Evolutionary conservation across 345 rosid species (phyloP).

Genomic region (Dovyalis caffra): DNA sequence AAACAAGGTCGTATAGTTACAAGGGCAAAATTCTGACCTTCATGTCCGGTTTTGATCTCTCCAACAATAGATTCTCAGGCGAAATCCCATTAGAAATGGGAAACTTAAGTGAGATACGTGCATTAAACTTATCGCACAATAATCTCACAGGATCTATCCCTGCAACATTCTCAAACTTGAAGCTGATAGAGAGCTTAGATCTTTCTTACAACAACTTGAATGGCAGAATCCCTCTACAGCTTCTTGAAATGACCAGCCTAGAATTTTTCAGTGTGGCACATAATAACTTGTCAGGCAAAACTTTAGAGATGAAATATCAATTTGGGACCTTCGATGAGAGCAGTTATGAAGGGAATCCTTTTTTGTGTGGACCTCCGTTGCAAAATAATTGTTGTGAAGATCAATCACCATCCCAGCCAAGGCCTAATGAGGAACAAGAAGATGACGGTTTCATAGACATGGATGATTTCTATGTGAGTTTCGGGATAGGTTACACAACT

Average conservation of each 20-base stretch:
- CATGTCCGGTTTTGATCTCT: background rate
- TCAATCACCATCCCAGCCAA: background rate
- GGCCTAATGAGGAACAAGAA: background rate
- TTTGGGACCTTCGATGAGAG: constrained; percentile 24
- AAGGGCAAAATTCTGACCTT: background rate
- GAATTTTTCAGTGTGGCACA: constrained; percentile 25
- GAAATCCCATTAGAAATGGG: background rate
- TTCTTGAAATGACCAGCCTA: constrained; percentile 10
- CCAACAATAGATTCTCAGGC: background rate
- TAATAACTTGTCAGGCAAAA: constrained; percentile 27
- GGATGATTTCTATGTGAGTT: constrained; percentile 1
- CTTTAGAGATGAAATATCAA: constrained; percentile 2
- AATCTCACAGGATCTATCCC: constrained; percentile 24
- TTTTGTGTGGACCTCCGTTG: constrained; percentile 31
- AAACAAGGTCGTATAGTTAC: background rate
- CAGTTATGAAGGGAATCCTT: constrained; percentile 26
- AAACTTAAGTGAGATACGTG: background rate
- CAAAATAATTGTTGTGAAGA: background rate
- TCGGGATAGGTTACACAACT: background rate
- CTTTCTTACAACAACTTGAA: constrained; percentile 29
- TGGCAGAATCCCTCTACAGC: constrained; percentile 20
- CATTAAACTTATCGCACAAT: constrained; percentile 40
- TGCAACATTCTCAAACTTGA: constrained; percentile 17
- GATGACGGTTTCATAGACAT: constrained; percentile 11
- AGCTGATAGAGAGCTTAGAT: constrained; percentile 40